A percentile compares a stretch with the other conserved stretches of the same genome.
Evolutionary conservation across 306 rosid species (phyloP).

Genomic region (Elaeagnus macrophylla): DNA sequence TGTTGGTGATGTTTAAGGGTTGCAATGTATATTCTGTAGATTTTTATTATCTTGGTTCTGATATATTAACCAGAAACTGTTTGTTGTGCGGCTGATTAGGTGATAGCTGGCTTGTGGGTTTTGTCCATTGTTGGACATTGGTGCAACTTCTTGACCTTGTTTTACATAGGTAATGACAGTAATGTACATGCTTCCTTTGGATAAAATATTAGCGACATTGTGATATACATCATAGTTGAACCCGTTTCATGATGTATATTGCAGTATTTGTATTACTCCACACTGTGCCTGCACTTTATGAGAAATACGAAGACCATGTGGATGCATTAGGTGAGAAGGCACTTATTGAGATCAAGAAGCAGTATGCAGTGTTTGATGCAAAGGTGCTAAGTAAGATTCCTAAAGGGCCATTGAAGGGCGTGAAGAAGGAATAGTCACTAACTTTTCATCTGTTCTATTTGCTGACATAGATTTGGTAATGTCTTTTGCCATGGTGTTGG

Average conservation of each 20-base stretch:
- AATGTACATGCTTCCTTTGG: too few relatives aligned
- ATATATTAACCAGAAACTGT: not conserved
- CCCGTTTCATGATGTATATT: too few relatives aligned
- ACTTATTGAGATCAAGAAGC: constrained; percentile 50
- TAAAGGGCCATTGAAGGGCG: constrained; percentile 42
- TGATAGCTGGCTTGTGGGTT: constrained; percentile 70
- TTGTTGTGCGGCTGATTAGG: constrained; percentile 23
- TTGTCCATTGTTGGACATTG: constrained; percentile 60
- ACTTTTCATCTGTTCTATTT: not conserved
- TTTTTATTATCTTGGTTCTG: not conserved
- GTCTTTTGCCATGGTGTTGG: not conserved
- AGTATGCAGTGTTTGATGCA: constrained; percentile 56
- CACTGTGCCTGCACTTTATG: constrained; percentile 69
- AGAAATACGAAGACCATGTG: constrained; percentile 56
- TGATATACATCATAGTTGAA: too few relatives aligned
- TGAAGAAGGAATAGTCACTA: constrained; percentile 24
- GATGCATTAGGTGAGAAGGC: constrained; percentile 68
- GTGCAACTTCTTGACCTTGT: constrained; percentile 81
- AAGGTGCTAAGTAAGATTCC: constrained; percentile 69
- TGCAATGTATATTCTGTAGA: not conserved
- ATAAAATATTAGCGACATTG: too few relatives aligned
- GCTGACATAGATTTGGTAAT: constrained; percentile 9
- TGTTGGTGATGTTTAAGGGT: not conserved
- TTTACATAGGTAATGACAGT: constrained; percentile 54
- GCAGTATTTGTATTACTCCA: constrained; percentile 63